Evolutionary conservation across 208 protist species (phyloP).

Genomic region (Leishmania martiniquensis): DNA sequence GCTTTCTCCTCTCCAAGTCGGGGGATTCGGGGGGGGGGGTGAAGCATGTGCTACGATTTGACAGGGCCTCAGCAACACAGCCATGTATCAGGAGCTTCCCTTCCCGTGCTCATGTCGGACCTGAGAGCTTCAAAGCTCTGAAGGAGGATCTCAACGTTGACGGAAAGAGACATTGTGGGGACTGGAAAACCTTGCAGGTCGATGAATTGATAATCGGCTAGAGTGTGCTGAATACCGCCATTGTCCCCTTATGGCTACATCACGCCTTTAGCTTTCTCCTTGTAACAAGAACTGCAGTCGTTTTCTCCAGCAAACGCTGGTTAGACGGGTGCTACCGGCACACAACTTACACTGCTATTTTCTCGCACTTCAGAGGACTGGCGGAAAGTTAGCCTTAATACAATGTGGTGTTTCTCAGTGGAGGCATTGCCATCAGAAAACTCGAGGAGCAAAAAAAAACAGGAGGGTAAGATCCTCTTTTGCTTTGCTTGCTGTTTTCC

Average conservation of each 20-base stretch:
- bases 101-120: constrained; percentile 21
- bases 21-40: constrained; percentile 31
- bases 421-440: not conserved
- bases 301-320: not conserved
- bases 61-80: constrained; percentile 2
- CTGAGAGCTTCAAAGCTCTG: constrained; percentile 31
- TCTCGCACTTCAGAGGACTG: not conserved
- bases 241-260: not conserved
- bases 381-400: not conserved
- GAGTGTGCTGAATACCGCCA: not conserved
- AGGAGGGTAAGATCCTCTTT: not conserved
- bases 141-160: constrained; percentile 31
- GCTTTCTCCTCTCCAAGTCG: too few relatives aligned
- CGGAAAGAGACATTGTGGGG: constrained; percentile 14
- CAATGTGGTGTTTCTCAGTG: not conserved
- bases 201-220: not conserved
- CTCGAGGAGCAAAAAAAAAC: not conserved
- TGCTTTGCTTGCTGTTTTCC: not conserved
- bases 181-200: not conserved
- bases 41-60: constrained; percentile 32
- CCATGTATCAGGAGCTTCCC: constrained; percentile 13
- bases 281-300: not conserved
- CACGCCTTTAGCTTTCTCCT: not conserved
- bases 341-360: not conserved
- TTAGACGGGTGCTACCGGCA: not conserved